A percentile compares a stretch with the other conserved stretches of the same genome.
Conservation (phyloP, 225 moss, liverwort and hornwort genomes). For the Bryoerythrophyllum caledonicum region DNA sequence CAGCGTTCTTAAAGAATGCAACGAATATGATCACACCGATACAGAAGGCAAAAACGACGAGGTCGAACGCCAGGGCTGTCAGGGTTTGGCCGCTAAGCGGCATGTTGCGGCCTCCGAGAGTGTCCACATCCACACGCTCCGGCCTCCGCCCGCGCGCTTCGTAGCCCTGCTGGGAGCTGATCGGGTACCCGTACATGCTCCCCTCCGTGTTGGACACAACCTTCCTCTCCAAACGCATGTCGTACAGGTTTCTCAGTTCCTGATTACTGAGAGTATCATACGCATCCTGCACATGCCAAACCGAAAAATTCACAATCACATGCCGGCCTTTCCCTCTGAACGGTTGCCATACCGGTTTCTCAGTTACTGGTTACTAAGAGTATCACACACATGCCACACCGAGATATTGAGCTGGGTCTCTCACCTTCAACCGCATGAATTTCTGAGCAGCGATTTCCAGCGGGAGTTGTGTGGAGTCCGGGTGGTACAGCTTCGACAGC, state of each 20-base stretch:
- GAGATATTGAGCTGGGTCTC: conserved; percentile 3
- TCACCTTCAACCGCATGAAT: conserved; percentile 85
- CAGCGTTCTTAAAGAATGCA: conserved; percentile 39
- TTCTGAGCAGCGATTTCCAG: conserved; percentile 87
- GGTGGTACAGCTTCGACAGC: conserved; percentile 90
- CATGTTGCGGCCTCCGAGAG: conserved; percentile 78
- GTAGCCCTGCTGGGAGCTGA: conserved; percentile 53
- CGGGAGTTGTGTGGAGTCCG: conserved; percentile 89
- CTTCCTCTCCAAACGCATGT: conserved; percentile 64
- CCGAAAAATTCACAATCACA: too few species aligned
- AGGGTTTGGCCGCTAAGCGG: conserved; percentile 72
- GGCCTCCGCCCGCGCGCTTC: conserved; percentile 21
- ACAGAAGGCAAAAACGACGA: conserved; percentile 56
- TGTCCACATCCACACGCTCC: conserved; percentile 55
- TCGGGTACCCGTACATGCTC: conserved; percentile 55
- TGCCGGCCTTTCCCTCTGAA: conserved; percentile 47
- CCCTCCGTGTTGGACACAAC: conserved; percentile 47
- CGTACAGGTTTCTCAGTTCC: conserved; percentile 72
- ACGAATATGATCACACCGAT: conserved; percentile 48
- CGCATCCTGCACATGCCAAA: conserved; percentile 59
- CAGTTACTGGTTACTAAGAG: conserved; percentile 67
- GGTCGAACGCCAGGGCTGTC: conserved; percentile 74
- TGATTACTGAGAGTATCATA: conserved; percentile 78
- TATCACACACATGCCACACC: conserved; percentile 49
- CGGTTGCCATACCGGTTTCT: conserved; percentile 73